These are phyloP conservation scores for Aspergillus ibericus DNA, from an alignment of 2,329 filamentous ascomycete genomes.

Conservation along the genomic window DNA sequence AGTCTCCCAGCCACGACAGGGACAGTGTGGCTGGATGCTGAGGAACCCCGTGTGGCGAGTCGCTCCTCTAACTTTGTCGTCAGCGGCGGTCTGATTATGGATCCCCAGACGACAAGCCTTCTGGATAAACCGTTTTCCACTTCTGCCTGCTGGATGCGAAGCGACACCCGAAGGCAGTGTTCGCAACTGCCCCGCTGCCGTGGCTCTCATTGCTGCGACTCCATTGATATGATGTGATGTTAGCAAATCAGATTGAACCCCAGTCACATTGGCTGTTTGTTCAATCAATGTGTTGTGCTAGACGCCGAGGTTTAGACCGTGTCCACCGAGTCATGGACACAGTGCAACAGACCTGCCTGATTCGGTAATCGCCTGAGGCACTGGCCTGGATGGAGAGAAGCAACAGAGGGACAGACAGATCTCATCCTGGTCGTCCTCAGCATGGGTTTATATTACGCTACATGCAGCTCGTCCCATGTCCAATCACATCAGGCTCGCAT, in stretches of 20 bases:
- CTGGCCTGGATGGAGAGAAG: neutral
- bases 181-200: neutral
- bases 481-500: neutral
- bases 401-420: neutral
- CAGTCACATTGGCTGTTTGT: neutral
- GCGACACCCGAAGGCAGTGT: neutral
- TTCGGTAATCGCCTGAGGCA: neutral
- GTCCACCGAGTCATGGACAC: neutral
- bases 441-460: no score
- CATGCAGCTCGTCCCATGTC: neutral
- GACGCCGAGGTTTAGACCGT: neutral
- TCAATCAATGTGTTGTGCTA: neutral
- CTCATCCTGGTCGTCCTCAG: no score
- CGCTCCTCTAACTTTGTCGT: neutral
- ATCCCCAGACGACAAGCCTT: neutral
- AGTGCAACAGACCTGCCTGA: neutral
- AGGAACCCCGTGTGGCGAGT: neutral
- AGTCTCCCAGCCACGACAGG: neutral
- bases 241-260: neutral
- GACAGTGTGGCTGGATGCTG: neutral
- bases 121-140: neutral
- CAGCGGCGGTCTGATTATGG: neutral
- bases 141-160: neutral
- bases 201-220: neutral
- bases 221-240: neutral